Conservation (phyloP, 179 eudicot species). For the Beta corolliflora region DNA sequence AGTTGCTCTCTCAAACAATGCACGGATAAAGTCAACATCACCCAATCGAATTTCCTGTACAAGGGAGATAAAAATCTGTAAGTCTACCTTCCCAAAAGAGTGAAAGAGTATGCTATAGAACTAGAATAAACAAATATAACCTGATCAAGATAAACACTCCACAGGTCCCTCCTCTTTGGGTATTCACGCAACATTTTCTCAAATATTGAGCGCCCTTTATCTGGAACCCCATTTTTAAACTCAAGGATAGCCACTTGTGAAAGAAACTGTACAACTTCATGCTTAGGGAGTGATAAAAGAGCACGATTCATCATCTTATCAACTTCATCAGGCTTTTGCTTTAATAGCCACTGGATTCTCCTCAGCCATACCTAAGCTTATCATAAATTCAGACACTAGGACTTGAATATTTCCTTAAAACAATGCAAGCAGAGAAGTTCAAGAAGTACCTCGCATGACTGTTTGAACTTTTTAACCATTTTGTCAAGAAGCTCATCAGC, state of each 20-base stretch:
- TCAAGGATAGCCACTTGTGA: slow-evolving; percentile 72
- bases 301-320: slow-evolving; percentile 74
- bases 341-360: slow-evolving; percentile 61
- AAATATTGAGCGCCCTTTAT: slow-evolving; percentile 81
- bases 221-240: slow-evolving; percentile 77
- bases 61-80: not conserved
- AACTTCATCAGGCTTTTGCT: slow-evolving; percentile 60
- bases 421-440: not conserved
- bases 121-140: slow-evolving; percentile 33
- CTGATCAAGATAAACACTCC: slow-evolving; percentile 93
- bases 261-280: slow-evolving; percentile 80
- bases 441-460: slow-evolving; percentile 66
- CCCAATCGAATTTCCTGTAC: slow-evolving; percentile 83
- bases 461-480: slow-evolving; percentile 84
- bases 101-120: not conserved
- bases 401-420: not conserved
- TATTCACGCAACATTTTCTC: slow-evolving; percentile 80
- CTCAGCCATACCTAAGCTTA: slow-evolving; percentile 76
- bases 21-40: slow-evolving; percentile 69
- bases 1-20: slow-evolving; percentile 82
- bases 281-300: slow-evolving; percentile 71
- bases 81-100: not conserved
- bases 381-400: slow-evolving; percentile 1
- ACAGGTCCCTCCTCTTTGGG: slow-evolving; percentile 79
- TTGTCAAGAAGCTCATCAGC: slow-evolving; percentile 74